These are phyloP conservation scores for Ambrosiella cleistominuta DNA, from an alignment of 2,329 filamentous ascomycete genomes.

Conservation along the genomic window DNA sequence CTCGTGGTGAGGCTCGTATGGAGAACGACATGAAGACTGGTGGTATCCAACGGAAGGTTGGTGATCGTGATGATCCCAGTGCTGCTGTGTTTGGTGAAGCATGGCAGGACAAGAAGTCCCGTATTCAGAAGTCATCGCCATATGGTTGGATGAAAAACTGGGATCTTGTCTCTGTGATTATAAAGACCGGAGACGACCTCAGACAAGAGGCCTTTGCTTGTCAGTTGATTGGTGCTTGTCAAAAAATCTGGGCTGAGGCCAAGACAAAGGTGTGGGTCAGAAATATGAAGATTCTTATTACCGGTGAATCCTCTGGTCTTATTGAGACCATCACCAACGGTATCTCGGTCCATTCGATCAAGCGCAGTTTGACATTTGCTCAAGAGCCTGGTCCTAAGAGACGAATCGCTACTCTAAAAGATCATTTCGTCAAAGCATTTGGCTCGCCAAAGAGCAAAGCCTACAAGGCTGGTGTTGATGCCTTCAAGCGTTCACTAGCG, in stretches of 20 bases:
- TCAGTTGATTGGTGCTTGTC: slow-evolving; percentile 65
- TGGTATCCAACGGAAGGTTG: slow-evolving; percentile 54
- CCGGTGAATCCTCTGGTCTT: slow-evolving; percentile 65
- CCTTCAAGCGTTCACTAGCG: slow-evolving; percentile 65
- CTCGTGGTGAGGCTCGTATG: slow-evolving; percentile 65
- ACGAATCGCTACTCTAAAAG: slow-evolving; percentile 61
- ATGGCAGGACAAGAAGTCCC: slow-evolving; percentile 69
- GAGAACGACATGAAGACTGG: slow-evolving; percentile 80
- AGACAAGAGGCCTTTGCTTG: slow-evolving; percentile 76
- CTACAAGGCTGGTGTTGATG: slow-evolving; percentile 55
- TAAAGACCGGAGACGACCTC: slow-evolving; percentile 70
- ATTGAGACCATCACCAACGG: slow-evolving; percentile 82
- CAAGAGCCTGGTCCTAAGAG: slow-evolving; percentile 32
- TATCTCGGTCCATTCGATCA: slow-evolving; percentile 71
- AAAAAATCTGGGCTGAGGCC: slow-evolving; percentile 65
- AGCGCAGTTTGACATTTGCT: slow-evolving; percentile 62
- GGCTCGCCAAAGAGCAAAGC: slow-evolving; percentile 50
- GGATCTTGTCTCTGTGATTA: slow-evolving; percentile 73
- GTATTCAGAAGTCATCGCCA: slow-evolving; percentile 64
- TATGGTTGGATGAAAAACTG: slow-evolving; percentile 85
- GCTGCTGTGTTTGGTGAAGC: slow-evolving; percentile 76
- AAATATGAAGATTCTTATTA: slow-evolving; percentile 72
- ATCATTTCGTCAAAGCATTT: slow-evolving; percentile 70
- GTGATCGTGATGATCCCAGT: slow-evolving; percentile 70
- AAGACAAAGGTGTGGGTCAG: slow-evolving; percentile 71